Evolutionary conservation across 805 yeast genomes (phyloP), one percentile per base, ranked within the genome.

Genomic region (Zygosaccharomyces bailii): DNA sequence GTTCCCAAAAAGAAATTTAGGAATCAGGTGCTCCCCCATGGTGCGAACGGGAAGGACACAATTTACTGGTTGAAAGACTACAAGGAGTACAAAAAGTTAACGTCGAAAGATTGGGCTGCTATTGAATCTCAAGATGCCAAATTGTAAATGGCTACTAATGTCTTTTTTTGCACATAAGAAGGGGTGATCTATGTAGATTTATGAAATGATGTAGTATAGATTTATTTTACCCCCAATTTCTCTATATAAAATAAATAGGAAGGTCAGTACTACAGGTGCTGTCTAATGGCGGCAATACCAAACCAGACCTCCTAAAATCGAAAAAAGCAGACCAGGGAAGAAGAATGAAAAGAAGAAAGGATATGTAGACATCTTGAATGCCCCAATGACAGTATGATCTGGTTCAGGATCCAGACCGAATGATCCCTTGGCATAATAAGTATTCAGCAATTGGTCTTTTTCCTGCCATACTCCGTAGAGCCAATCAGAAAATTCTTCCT

Each of bases 401-500:
- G 42, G 40, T 11, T 39, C 49, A 8, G 50, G 52, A 34, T 54
- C 57, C 10, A 43, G 25, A 30, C 60, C 65, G 48, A 84, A 82
- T 2, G 70, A 51, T 5, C 91, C 89, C 9, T 69, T 66, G 10
- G 68, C 57, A 57, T 78, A 82, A 55, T 78, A 86, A 13, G 61
- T 59, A n/a, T 75, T 80, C 79, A 93, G 71, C 39, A 83, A 61
- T 38, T 63, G 66, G 64, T 93, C 98, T 63, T 93, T 93, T 51
- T 78, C 82, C 14, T 67, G 57, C 98, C 98, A 93, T 8, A 77
- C 66, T 2, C 73, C 65, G 48, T 71, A 73, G 36, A 93, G 65
- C 99, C 99, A 93, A 18, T 74, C 66, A 42, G 81, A 85, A 58
- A 93, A 89, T 45, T 74, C 75, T n/a, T 67, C 71, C 10, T 62